phyloP scores from a whole-genome alignment of 2,329 filamentous ascomycete species.

The Aspergillus transmontanensis region DNA sequence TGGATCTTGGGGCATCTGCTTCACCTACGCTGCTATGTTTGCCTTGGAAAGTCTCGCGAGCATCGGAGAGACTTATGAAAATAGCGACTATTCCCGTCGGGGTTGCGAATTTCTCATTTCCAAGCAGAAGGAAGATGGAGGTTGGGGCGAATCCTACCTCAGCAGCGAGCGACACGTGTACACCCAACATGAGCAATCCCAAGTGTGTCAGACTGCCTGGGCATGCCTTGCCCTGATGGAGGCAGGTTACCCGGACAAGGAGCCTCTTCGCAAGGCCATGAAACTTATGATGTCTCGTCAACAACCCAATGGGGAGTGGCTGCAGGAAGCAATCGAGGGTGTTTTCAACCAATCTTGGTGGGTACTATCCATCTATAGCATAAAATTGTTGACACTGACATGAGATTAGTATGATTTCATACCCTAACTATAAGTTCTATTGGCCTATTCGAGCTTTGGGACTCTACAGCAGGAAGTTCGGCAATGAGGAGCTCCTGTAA shows the following conservation, averaged over 20 bases:
- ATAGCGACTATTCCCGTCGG: conserved; percentile 67
- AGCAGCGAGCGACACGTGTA: conserved; percentile 78
- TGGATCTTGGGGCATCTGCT: conserved; percentile 96
- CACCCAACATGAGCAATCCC: conserved; percentile 74
- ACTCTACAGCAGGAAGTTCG: conserved; percentile 77
- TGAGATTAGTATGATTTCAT: conserved; percentile 80
- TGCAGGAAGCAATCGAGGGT: conserved; percentile 93
- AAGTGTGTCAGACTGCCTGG: conserved; percentile 96
- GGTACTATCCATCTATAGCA: conserved; percentile 36
- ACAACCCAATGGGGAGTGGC: conserved; percentile 87
- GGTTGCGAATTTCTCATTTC: conserved; percentile 85
- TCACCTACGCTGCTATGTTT: conserved; percentile 97
- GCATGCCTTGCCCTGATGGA: conserved; percentile 80
- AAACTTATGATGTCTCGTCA: conserved; percentile 83
- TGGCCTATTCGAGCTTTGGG: conserved; percentile 94
- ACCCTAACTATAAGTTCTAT: conserved; percentile 98
- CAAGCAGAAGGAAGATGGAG: conserved; percentile 84
- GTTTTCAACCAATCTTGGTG: conserved; percentile 98
- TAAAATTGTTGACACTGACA: conserved; percentile 23
- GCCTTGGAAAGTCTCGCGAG: conserved; percentile 82
- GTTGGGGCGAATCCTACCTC: conserved; percentile 95
- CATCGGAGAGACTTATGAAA: conserved; percentile 79
- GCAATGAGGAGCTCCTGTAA: conserved; percentile 60
- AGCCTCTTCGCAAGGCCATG: conserved; percentile 72
- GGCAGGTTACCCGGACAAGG: conserved; percentile 75